These are phyloP conservation scores for Sarocladium strictum DNA, from an alignment of 2,329 filamentous ascomycete genomes.

Conservation along the genomic window DNA sequence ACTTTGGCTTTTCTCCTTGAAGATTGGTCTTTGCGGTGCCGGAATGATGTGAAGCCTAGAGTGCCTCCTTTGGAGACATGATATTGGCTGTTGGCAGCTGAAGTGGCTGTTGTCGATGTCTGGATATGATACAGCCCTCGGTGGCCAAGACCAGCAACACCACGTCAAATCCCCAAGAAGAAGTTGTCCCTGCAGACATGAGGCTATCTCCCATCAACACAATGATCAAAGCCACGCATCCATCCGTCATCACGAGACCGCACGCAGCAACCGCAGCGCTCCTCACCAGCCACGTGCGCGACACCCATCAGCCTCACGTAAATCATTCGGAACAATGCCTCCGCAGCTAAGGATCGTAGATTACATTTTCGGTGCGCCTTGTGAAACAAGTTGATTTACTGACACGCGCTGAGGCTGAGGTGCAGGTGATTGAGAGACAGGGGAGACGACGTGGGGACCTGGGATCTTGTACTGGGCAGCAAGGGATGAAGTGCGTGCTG, in stretches of 20 bases:
- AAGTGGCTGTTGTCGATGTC: no score
- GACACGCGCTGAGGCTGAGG: neutral
- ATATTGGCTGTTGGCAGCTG: no score
- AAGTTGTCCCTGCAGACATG: no score
- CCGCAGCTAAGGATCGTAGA: neutral
- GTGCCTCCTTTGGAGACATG: no score
- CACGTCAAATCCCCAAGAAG: no score
- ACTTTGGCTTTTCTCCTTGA: constrained; percentile 1
- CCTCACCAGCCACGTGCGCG: neutral
- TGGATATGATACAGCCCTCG: no score
- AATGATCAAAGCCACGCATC: neutral
- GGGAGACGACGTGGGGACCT: no score
- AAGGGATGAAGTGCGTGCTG: no score
- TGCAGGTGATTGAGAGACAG: neutral
- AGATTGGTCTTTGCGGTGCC: neutral
- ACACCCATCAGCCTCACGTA: neutral
- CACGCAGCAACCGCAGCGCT: neutral
- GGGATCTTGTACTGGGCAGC: no score
- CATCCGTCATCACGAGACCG: neutral
- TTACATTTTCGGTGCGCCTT: neutral
- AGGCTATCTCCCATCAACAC: no score
- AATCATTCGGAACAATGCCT: neutral
- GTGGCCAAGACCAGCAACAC: no score
- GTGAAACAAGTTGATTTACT: neutral
- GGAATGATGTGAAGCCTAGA: neutral